Evolutionary conservation across 139 green algal species (phyloP), one percentile per base, ranked within the genome.

Genomic region (Picochlorum sp.): DNA sequence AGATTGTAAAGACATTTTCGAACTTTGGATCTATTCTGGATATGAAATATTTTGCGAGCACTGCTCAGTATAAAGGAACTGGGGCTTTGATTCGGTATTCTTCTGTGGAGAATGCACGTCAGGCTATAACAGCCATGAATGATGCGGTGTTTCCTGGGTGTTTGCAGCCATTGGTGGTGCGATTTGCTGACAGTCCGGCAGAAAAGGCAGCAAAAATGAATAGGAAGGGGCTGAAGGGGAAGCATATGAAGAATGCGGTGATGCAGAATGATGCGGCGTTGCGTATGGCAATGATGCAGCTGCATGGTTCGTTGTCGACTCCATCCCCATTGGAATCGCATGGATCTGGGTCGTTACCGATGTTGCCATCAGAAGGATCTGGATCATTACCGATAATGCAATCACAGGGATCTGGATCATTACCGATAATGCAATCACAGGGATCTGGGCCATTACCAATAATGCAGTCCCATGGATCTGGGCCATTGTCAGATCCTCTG

Each of bases 151-250:
- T 68, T 1, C 62, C 59, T 4, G 81, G 78, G n/a, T 68, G 57
- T 49, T 34, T 56, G 0, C 61, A 77, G 54, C 72, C 76, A 8
- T 57, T 86, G 66, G 45, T 85, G 5, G 79, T 86, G 24, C 79
- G 79, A 23, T 86, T 75, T 60, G 76, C 79, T 24, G 79, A 82
- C 60, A 81, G 65, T 16, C 62, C 77, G 37, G 80, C 85, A 20
- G 81, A 88, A 41, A 88, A 88, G 63, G 75, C 73, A n/a, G 66
- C 67, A 58, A 82, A 82, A 45, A 49, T 65, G 31, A 68, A 28
- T 10, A 62, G 70, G 18, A 77, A 78, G 63, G 61, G 74, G 62
- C 30, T 16, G 49, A 41, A 41, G 9, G 34, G 8, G 8, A 41
- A 41, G 34, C 34, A 41, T 10, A 41, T 41, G 0, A 30, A 4